phyloP scores from a whole-genome alignment of 2,329 filamentous ascomycete species.

The Periconia digitata region DNA sequence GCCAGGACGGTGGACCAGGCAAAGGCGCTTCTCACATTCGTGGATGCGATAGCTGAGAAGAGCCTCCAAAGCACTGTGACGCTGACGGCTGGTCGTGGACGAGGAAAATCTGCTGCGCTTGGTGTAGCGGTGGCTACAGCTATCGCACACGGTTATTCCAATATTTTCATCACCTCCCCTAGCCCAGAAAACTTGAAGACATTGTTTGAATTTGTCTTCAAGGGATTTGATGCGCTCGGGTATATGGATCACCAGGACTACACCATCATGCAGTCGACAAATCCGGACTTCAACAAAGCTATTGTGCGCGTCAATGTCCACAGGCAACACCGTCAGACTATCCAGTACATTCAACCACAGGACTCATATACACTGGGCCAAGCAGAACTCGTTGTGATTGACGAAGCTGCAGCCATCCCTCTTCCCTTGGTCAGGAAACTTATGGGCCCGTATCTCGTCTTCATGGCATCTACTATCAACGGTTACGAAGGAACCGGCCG shows the following conservation, averaged over 20 bases:
- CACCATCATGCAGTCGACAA: slow-evolving; percentile 96
- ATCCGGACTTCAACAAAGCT: slow-evolving; percentile 98
- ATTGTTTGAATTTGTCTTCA: slow-evolving; percentile 97
- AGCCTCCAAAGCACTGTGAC: slow-evolving; percentile 91
- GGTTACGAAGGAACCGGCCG: slow-evolving; percentile 97
- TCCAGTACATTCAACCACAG: slow-evolving; percentile 97
- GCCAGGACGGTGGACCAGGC: slow-evolving; percentile 93
- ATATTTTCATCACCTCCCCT: slow-evolving; percentile 98
- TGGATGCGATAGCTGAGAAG: slow-evolving; percentile 95
- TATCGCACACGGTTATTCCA: slow-evolving; percentile 94
- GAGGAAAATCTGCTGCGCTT: slow-evolving; percentile 94
- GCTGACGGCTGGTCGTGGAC: slow-evolving; percentile 87
- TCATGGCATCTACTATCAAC: slow-evolving; percentile 99
- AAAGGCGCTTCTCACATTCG: slow-evolving; percentile 94
- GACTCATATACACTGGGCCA: slow-evolving; percentile 94
- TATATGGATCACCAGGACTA: slow-evolving; percentile 97
- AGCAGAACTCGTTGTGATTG: slow-evolving; percentile 92
- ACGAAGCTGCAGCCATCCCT: slow-evolving; percentile 96
- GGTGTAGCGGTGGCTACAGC: slow-evolving; percentile 93
- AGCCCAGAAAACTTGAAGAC: slow-evolving; percentile 99
- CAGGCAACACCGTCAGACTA: slow-evolving; percentile 91
- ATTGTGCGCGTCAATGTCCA: slow-evolving; percentile 97
- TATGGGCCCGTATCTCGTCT: slow-evolving; percentile 95
- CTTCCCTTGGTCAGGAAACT: slow-evolving; percentile 89
- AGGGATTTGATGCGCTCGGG: slow-evolving; percentile 90